Conservation (phyloP, 164 flowering plant species). For the Cinnamomum micranthum region DNA sequence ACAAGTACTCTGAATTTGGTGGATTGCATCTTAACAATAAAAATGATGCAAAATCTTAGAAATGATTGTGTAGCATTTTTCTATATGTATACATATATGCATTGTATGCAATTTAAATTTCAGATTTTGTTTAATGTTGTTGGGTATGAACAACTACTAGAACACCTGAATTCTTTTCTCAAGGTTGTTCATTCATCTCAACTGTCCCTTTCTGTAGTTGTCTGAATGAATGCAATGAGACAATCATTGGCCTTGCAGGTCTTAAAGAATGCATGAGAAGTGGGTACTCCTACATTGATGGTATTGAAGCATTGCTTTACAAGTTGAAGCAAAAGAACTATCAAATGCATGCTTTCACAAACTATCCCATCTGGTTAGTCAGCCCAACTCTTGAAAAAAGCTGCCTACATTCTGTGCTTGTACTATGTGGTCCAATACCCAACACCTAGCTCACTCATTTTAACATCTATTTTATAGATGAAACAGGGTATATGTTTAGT, state of each 20-base stretch:
- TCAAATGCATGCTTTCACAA: slow-evolving; percentile 93
- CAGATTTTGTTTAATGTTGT: too few species aligned
- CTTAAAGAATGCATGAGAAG: slow-evolving; percentile 70
- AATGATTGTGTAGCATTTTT: too few species aligned
- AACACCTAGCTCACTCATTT: not conserved
- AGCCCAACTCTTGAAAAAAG: not conserved
- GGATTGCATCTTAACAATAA: too few species aligned
- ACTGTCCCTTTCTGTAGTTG: not conserved
- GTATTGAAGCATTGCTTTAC: slow-evolving; percentile 63
- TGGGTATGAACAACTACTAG: not conserved
- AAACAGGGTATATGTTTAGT: not conserved
- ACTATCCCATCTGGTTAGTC: slow-evolving; percentile 83
- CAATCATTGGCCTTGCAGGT: slow-evolving; percentile 38
- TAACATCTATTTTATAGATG: not conserved
- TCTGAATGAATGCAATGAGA: not conserved
- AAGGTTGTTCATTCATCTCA: not conserved
- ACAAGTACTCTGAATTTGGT: too few species aligned
- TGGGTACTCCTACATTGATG: slow-evolving; percentile 74
- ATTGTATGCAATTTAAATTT: too few species aligned
- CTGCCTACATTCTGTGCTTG: not conserved
- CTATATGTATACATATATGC: too few species aligned
- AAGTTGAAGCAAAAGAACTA: slow-evolving; percentile 53
- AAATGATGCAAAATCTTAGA: too few species aligned
- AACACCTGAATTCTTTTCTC: not conserved
- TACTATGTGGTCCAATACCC: not conserved